Evolutionary conservation across 805 yeast genomes (phyloP).

Genomic region (Clavispora santaluciae): DNA sequence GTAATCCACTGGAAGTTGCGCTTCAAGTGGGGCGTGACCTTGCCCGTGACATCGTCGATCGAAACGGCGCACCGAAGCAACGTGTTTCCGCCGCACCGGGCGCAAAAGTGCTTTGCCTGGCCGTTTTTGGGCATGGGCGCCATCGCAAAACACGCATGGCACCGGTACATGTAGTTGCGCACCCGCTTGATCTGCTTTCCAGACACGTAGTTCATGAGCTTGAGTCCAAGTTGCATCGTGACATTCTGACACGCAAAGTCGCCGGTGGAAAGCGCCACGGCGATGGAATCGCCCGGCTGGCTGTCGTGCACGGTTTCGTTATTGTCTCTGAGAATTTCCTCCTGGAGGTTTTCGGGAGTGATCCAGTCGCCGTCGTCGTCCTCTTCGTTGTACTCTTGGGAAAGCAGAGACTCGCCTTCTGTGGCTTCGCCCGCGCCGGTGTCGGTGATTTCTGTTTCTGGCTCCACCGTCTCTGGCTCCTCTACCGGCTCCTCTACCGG

Average conservation of each 20-base stretch:
- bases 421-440: background rate
- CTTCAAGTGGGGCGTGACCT: constrained; percentile 82
- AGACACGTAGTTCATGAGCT: constrained; percentile 75
- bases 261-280: constrained; percentile 86
- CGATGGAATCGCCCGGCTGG: constrained; percentile 34
- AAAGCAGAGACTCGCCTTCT: constrained; percentile 10
- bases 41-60: constrained; percentile 72
- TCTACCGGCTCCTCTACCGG: background rate
- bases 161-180: constrained; percentile 88
- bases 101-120: constrained; percentile 81
- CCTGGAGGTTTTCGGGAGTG: constrained; percentile 76
- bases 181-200: constrained; percentile 84
- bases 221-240: constrained; percentile 82
- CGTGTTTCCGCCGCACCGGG: constrained; percentile 93
- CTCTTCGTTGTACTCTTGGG: constrained; percentile 62
- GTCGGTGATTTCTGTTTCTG: background rate
- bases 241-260: constrained; percentile 98
- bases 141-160: constrained; percentile 93
- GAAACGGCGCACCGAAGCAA: constrained; percentile 87
- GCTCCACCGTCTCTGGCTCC: background rate
- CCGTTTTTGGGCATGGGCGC: constrained; percentile 75
- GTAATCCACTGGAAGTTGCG: constrained; percentile 90
- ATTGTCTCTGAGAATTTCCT: constrained; percentile 63
- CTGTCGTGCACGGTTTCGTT: constrained; percentile 49
- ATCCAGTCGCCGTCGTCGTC: constrained; percentile 91